Base-by-base conservation (phyloP, 2,329 filamentous ascomycete genomes). In the Hypoxylon sp. region DNA sequence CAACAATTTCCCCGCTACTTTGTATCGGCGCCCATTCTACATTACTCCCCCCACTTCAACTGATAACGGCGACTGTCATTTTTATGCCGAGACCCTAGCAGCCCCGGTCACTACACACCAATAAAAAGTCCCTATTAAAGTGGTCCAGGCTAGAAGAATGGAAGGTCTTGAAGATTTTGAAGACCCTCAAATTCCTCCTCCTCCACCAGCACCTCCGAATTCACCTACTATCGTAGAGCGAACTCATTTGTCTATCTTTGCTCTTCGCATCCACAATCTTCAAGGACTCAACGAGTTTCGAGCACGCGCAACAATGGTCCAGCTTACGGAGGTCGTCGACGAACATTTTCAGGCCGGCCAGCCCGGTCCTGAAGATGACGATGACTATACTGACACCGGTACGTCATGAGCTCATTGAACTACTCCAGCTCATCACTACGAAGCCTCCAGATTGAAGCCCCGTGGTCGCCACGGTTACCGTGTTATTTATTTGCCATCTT, bases 351-450 rank as follows among this genome's bases (percentile, higher is more conserved):
- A 91, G 83, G 85, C 88, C 80, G 84, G 86, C 73, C 90, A 91
- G 77, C 83, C 89, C 69, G 85, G 88, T 63, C 88, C 90, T 66
- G 90, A 94, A 74, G 91, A 97, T 65, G 93, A 97, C 65, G 94
- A 94, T 78, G 95, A 97, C 84, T 97, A 92, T 85, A 96, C 92
- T 73, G 95, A 98, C 80, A 95, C 93, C 70, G 95, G 95, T 97
- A 88, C 73, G 85, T 81, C 60, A 60, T 59, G 17, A 57, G 53
- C 48, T 52, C 49, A 32, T 55, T 14, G 13, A 55, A n/a, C 38
- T 49, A 28, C 7, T 45, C 41, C 28, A 41, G 32, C 23, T 46
- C 19, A 9, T 45, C n/a, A 9, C 21, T 17, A 14, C 28, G 36
- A 19, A 30, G 19, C 30, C 25, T 49, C 9, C 17, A 36, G 36